Base-by-base conservation (phyloP, 2,329 filamentous ascomycete species). In the Alternaria solani region DNA sequence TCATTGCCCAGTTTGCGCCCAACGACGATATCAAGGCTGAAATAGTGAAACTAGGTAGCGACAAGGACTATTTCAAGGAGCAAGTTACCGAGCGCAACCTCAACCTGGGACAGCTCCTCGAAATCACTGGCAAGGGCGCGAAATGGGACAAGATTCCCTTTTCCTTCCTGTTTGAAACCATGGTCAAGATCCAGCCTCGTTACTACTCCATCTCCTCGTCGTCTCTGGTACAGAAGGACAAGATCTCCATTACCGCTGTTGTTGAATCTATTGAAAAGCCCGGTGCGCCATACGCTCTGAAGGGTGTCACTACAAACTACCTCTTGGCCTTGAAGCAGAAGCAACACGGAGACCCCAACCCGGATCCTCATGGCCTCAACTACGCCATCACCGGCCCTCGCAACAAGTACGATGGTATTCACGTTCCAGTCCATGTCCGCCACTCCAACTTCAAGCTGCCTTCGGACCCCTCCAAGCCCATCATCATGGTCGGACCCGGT, bases 141-240 rank as follows among this genome's bases (percentile, higher is more conserved):
- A 88, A 88, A 60, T 99, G 95, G 91, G 83, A 87, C 55, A 89
- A 88, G 55, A 89, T 97, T 57, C 96, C 95, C 16, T 98, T 99
- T 82, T 97, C 95, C 8, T 89, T 94, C 71, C 89, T 98, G 71
- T 93, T 99, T 68, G 95, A 99, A 84, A 91, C 93, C 67, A 81
- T 99, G 63, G 92, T 89, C 81, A 98, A 97, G 84, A 88, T 99
- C 58, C 95, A 99, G 80, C 94, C 95, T 39, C 92, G 95, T 51
- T 99, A 98, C 85, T 99, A 99, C 84, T 99, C 96, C 51, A 99
- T 99, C 79, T 99, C 95, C 2, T 99, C 96, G 1, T 98, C 95
- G 1, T 97, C 95, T 7, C 80, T 93, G 8, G 94, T 96, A 16
- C 94, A 99, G 77, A 94, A 95, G 77, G 90, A 96, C 81, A 94